Conservation (phyloP, 257 asterid genomes). For the Knoxia roxburghii region DNA sequence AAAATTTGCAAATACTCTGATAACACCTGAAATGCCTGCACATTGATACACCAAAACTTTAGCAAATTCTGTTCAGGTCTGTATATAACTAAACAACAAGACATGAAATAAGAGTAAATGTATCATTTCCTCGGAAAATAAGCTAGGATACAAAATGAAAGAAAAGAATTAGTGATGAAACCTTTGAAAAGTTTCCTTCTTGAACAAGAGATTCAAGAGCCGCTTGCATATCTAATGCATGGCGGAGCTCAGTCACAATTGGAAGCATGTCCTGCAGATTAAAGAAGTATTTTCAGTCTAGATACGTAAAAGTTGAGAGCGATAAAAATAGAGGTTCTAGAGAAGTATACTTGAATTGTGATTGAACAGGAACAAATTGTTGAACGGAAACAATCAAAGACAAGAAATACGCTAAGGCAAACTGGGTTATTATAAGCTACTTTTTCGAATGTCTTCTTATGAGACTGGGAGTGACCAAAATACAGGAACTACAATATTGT, state of each 20-base stretch:
- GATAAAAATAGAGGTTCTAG: too few species aligned
- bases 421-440: not conserved
- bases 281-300: conserved; percentile 17
- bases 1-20: conserved; percentile 92
- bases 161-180: conserved; percentile 28
- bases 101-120: conserved; percentile 20
- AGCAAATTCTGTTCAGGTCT: conserved; percentile 17
- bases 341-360: not conserved
- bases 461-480: not conserved
- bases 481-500: conserved; percentile 7
- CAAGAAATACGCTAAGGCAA: not conserved
- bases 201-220: conserved; percentile 80
- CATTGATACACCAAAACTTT: conserved; percentile 23
- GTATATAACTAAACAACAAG: conserved; percentile 4
- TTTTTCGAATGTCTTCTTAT: not conserved
- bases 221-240: conserved; percentile 75
- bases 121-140: conserved; percentile 11
- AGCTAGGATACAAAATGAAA: conserved; percentile 20
- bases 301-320: not conserved
- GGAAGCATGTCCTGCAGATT: conserved; percentile 82
- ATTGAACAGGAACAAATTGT: not conserved
- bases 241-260: conserved; percentile 69
- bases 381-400: not conserved
- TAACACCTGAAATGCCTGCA: conserved; percentile 91
- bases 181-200: conserved; percentile 91